Evolutionary conservation across 495 filamentous ascomycete species (phyloP), one percentile per base, ranked within the genome.

Genomic region (Xylaria scruposa): DNA sequence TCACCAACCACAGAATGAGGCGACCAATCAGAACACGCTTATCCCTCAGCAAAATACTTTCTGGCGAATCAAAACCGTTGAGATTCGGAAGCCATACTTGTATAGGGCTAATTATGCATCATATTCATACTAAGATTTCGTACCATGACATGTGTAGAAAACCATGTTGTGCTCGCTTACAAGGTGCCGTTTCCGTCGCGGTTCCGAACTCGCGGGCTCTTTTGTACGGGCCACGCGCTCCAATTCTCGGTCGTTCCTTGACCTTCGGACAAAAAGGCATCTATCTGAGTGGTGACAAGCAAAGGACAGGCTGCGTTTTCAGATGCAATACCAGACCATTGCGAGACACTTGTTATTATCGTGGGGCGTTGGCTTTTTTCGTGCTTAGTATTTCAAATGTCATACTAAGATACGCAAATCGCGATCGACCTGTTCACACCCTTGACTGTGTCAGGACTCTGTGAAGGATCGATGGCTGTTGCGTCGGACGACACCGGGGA

Each of bases 1-100:
- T 66, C 62, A 49, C 61, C 61, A 65, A 64, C 40, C 61, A 56
- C 60, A 46, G 38, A 63, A 59, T 67, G 62, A 71, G 70, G 70
- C 70, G 70, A 51, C 70, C 70, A 71, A 71, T 67, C 26, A 71
- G 38, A 0, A 60, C 40, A 19, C 17, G 13, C 31, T n/a, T n/a
- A 10, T 64, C 5, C 40, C 59, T 56, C 69, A 71, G 62, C 59
- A 71, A 71, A 36, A 40, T 29, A 19, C 10, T 26, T 15, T n/a
- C 54, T 8, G 40, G 17, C 67, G 31, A 70, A 70, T 42, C 44
- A 62, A 47, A 49, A 33, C 40, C 44, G 44, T 24, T 5, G 21
- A 26, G 5, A 21, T 51, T 24, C 9, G 31, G 10, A 61, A 6
- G 17, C 12, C n/a, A 9, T 13, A n/a, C 15, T 7, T 31, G 56